Conservation (phyloP, 768 basidiomycete genomes). For the Tephrocybe sp. region DNA sequence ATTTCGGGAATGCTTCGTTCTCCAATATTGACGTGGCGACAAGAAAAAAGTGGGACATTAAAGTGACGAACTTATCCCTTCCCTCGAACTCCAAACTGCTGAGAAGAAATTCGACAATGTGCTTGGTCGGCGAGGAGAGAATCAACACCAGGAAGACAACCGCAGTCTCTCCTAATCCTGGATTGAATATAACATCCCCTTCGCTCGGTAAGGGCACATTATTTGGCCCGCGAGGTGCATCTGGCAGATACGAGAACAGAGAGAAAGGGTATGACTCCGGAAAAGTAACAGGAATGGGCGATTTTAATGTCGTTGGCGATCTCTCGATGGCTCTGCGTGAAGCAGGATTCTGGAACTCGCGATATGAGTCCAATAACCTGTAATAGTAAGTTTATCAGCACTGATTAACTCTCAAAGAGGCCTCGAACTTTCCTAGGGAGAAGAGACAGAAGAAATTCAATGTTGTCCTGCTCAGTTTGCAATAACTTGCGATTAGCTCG, state of each 20-base stretch:
- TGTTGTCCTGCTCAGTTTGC: constrained; percentile 86
- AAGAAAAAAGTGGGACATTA: constrained; percentile 79
- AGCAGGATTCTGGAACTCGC: constrained; percentile 71
- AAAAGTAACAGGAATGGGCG: constrained; percentile 76
- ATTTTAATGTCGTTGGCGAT: constrained; percentile 56
- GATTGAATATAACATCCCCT: constrained; percentile 59
- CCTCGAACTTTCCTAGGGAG: constrained; percentile 68
- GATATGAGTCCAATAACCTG: constrained; percentile 86
- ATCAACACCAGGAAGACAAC: constrained; percentile 83
- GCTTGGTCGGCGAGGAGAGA: constrained; percentile 74
- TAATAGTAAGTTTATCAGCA: constrained; percentile 8
- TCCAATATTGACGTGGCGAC: constrained; percentile 79
- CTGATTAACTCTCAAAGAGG: neutral
- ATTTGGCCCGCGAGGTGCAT: constrained; percentile 42
- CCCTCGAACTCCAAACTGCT: constrained; percentile 88
- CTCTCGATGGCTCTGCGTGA: constrained; percentile 72
- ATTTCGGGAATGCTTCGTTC: constrained; percentile 85
- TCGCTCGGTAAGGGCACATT: constrained; percentile 42
- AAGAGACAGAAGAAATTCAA: constrained; percentile 81
- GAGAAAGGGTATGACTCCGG: constrained; percentile 95
- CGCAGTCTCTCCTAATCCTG: constrained; percentile 82
- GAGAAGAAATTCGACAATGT: constrained; percentile 78
- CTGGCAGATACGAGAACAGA: constrained; percentile 67
- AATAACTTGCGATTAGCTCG: constrained; percentile 59
- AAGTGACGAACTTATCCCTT: constrained; percentile 66